Base-by-base conservation (phyloP, 1,284 basidiomycete species). In the Coniferiporia sulphurascens region DNA sequence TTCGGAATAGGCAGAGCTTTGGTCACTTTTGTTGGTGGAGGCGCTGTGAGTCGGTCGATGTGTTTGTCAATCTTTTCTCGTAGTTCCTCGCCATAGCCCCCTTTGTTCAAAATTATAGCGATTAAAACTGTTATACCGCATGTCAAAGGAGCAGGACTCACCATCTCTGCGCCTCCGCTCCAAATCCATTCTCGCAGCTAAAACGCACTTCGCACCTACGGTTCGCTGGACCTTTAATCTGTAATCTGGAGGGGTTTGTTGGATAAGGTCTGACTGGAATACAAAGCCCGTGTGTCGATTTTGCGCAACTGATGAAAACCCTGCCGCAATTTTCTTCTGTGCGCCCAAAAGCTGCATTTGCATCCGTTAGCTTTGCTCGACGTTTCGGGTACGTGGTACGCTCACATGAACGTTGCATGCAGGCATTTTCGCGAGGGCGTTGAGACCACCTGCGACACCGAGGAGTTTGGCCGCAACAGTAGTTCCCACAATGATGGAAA, bases 401-500 rank as follows among this genome's bases (percentile, higher is more conserved):
- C 89, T 43, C 65, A 95, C 93, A 77, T 96, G 93, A 63, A 98
- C 88, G 72, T 99, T 99, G 73, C 94, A 96, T 2, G 92, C 81
- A 4, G 97, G 97, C 82, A 98, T 96, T 72, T 97, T 95, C 53
- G 91, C 89, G 44, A 99, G 81, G 0, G 91, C 92, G 54, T 83
- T 84, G 17, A 99, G 80, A 48, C 97, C 97, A 61, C 97, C 97
- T 36, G 97, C 95, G 49, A 98, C 93, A 71, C 97, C 97, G 49
- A 99, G 86, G 52, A 99, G 78, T 79, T 99, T 99, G 52, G 97
- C 96, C 48, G 97, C 97, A 76, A 95, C 96, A 64, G 92, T 93
- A 57, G 96, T 98, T 70, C 97, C 96, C 73, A 99, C 93, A 72
- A 99, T 96, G 70, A 92, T 91, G 67, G 93, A 96, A 70, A 99